Evolutionary conservation across 768 basidiomycete genomes (phyloP).

Genomic region (Phanerochaete carnosa): DNA sequence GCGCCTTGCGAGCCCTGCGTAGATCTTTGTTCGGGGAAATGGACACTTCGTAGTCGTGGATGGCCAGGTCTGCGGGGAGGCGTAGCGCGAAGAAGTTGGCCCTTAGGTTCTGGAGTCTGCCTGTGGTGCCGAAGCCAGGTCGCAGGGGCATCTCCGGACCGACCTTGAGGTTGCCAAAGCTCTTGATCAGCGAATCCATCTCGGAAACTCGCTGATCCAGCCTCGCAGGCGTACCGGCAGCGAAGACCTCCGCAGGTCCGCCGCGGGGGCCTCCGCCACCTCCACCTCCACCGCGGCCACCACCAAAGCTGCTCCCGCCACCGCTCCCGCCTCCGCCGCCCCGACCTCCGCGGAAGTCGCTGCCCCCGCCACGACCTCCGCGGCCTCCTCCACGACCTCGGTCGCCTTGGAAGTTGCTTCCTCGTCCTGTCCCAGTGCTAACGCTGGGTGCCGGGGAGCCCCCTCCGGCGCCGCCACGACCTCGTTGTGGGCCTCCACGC

Average conservation of each 20-base stretch:
- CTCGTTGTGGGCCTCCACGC: not conserved
- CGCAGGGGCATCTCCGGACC: slow-evolving; percentile 39
- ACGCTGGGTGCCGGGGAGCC: not conserved
- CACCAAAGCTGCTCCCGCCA: not conserved
- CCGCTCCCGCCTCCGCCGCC: slow-evolving; percentile 1
- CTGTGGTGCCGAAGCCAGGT: slow-evolving; percentile 54
- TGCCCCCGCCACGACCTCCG: slow-evolving; percentile 14
- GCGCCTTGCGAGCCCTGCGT: slow-evolving; percentile 37
- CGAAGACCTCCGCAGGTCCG: not conserved
- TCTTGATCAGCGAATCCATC: not conserved
- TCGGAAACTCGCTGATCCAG: not conserved
- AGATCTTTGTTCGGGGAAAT: slow-evolving; percentile 46
- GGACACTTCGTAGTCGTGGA: slow-evolving; percentile 57
- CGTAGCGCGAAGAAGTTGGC: slow-evolving; percentile 62
- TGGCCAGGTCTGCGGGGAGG: slow-evolving; percentile 36
- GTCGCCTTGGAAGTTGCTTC: not conserved
- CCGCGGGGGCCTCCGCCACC: not conserved
- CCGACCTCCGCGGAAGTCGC: slow-evolving; percentile 14
- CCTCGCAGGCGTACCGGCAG: not conserved
- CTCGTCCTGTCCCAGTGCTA: not conserved
- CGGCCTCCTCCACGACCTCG: slow-evolving; percentile 5
- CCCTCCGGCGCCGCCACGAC: not conserved
- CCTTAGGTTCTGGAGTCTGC: slow-evolving; percentile 45
- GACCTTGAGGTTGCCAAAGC: not conserved
- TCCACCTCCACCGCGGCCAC: not conserved